Evolutionary conservation across 1,139 yeast species (phyloP), one percentile per base, ranked within the genome.

Genomic region (Pichia sp.): DNA sequence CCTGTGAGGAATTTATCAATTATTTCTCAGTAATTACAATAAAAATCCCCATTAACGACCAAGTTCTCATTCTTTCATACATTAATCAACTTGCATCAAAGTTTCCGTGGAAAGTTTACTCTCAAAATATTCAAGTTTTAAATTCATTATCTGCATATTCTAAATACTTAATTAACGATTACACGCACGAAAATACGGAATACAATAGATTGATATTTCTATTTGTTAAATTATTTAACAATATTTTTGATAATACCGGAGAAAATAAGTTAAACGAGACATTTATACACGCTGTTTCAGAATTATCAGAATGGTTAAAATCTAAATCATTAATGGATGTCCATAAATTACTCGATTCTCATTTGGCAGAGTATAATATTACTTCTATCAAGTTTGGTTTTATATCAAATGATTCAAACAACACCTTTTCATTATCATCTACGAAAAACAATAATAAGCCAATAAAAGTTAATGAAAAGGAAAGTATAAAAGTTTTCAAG

Each of bases 81-180:
- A 38, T 44, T 40, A 54, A 51, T 35, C 59, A 57, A 41, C 31
- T 47, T 16, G 20, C 38, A 6, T 25, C 23, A 1, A 49, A 53
- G 7, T 46, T 51, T 15, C 57, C 59, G 5, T 54, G 55, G 55
- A 25, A 37, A 7, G 40, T 29, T 15, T 28, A 52, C n/a, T 27
- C 39, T 5, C 38, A 33, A n/a, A 47, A 41, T 31, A 23, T 26
- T 4, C 22, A 15, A 5, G 50, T 56, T 27, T 23, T 50, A 9
- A 33, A 26, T n/a, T 41, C 49, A 2, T 40, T 54, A 25, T 31
- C 49, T 2, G 30, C 23, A 0, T 56, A 49, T 29, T 27, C 48
- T 9, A 31, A 31, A n/a, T 21, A 24, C 8, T 16, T 46, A 8
- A 27, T 37, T 5, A 18, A 34, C 4, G 33, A 38, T 1, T 35